Percentiles rank a stretch among this genome's conserved stretches.
These are phyloP conservation scores for Naganishia randhawae DNA, from an alignment of 768 basidiomycete genomes.

Conservation along the genomic window DNA sequence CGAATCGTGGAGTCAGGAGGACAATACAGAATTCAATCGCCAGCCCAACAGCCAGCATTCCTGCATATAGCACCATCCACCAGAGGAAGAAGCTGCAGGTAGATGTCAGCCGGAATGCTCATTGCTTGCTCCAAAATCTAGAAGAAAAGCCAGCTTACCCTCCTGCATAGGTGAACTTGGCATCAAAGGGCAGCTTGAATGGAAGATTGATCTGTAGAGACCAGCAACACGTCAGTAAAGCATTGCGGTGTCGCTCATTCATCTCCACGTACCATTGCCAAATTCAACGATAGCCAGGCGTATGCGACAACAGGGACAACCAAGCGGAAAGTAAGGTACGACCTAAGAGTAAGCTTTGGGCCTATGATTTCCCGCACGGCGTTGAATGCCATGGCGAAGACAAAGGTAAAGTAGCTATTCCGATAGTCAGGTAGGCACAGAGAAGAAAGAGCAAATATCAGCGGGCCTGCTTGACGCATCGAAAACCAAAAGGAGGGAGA, in stretches of 20 bases:
- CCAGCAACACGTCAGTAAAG: not conserved
- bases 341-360: slow-evolving; percentile 51
- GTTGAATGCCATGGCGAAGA: slow-evolving; percentile 45
- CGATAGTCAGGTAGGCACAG: not conserved
- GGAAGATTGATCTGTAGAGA: slow-evolving; percentile 51
- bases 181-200: slow-evolving; percentile 54
- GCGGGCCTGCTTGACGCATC: not conserved
- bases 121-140: not conserved
- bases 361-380: slow-evolving; percentile 48
- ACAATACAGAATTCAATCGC: slow-evolving; percentile 44
- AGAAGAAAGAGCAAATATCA: slow-evolving; percentile 17
- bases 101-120: slow-evolving; percentile 16
- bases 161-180: slow-evolving; percentile 48
- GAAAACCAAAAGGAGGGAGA: not conserved
- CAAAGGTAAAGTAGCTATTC: slow-evolving; percentile 40
- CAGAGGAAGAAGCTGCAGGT: slow-evolving; percentile 49
- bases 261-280: slow-evolving; percentile 45
- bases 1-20: slow-evolving; percentile 49
- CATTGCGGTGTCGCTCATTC: not conserved
- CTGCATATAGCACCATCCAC: slow-evolving; percentile 48
- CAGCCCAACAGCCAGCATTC: slow-evolving; percentile 43
- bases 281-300: slow-evolving; percentile 53
- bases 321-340: slow-evolving; percentile 52
- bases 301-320: slow-evolving; percentile 51
- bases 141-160: slow-evolving; percentile 29